Percentiles rank a stretch among this genome's conserved stretches.
These are phyloP conservation scores for Candida sp. DNA, from an alignment of 1,139 yeast genomes.

Conservation along the genomic window DNA sequence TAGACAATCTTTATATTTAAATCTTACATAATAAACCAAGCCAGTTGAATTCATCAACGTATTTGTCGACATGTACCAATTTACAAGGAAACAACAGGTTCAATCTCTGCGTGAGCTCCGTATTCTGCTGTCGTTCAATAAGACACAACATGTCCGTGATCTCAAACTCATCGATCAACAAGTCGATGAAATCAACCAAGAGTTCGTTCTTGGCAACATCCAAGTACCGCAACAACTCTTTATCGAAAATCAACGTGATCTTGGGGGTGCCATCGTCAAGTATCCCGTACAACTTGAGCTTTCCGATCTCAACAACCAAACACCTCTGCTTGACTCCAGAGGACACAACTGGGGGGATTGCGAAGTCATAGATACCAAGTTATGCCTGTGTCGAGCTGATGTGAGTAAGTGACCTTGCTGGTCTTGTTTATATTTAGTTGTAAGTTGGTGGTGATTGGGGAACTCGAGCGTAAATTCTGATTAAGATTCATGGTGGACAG, in stretches of 20 bases:
- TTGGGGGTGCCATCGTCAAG: neutral
- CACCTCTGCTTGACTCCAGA: conserved; percentile 2
- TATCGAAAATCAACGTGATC: conserved; percentile 9
- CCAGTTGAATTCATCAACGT: conserved; percentile 15
- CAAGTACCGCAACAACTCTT: neutral
- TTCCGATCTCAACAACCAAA: conserved; percentile 12
- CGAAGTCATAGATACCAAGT: conserved; percentile 24
- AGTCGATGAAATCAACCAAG: conserved; percentile 11
- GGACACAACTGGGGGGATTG: conserved; percentile 13
- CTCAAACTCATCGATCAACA: conserved; percentile 12
- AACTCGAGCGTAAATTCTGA: conserved; percentile 9
- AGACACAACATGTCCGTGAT: conserved; percentile 10
- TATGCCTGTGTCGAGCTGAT: conserved; percentile 11
- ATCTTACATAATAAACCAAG: conserved; percentile 12
- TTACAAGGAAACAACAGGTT: conserved; percentile 7
- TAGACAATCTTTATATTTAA: neutral
- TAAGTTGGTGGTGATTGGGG: neutral
- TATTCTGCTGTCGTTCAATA: conserved; percentile 6
- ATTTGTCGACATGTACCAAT: conserved; percentile 5
- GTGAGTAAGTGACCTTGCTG: conserved; percentile 2
- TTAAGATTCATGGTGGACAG: conserved; percentile 9
- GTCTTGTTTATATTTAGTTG: neutral
- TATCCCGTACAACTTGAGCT: conserved; percentile 6
- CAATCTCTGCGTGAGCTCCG: conserved; percentile 5
- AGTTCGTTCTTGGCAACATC: neutral